phyloP scores from a whole-genome alignment of 176 grass and related monocot species.

The Thalia dealbata region DNA sequence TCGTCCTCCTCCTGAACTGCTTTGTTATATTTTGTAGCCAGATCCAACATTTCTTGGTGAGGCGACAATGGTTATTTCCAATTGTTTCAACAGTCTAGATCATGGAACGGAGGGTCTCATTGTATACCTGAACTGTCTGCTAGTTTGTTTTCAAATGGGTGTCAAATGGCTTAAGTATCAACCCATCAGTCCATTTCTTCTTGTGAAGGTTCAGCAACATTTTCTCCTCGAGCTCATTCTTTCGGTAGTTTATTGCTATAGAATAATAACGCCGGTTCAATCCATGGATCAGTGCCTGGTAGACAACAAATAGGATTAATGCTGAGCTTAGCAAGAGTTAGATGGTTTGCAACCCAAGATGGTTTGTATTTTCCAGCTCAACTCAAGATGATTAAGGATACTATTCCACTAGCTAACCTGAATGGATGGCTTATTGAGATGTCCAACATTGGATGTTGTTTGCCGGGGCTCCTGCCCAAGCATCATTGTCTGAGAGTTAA shows the following conservation, averaged over 20 bases:
- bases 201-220: constrained; percentile 95
- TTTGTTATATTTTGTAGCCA: constrained; percentile 97
- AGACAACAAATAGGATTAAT: constrained; percentile 16
- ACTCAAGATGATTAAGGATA: no score
- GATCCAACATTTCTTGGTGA: constrained; percentile 78
- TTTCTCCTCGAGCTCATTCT: constrained; percentile 97
- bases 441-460: constrained; percentile 94
- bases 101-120: no score
- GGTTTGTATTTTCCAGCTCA: no score
- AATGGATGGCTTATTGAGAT: constrained; percentile 97
- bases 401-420: constrained; percentile 44
- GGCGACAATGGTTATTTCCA: neutral
- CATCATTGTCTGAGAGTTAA: constrained; percentile 99
- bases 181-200: constrained; percentile 98
- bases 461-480: constrained; percentile 95
- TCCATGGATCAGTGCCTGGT: constrained; percentile 88
- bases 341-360: no score
- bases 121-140: constrained; percentile 73
- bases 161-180: constrained; percentile 69
- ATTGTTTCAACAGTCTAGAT: neutral
- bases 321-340: neutral
- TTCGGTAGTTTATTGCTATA: constrained; percentile 98
- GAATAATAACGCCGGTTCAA: constrained; percentile 98
- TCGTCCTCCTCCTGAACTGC: constrained; percentile 98
- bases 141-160: constrained; percentile 82